These are phyloP conservation scores for Citrus maxima DNA, from an alignment of 345 rosid species.

Conservation along the genomic window DNA sequence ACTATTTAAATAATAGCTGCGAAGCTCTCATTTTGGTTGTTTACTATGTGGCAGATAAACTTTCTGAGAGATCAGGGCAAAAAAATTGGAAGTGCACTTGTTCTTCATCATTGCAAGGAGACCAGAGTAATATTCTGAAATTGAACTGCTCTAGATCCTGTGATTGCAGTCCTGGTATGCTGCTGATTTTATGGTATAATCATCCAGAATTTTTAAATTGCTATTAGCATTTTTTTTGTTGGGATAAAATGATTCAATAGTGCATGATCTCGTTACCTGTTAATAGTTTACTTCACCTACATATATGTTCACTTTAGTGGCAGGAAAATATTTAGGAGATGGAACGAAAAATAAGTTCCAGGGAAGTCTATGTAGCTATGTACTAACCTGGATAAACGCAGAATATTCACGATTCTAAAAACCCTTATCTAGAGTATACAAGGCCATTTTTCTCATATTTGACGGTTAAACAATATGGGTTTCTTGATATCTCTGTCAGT, in stretches of 20 bases:
- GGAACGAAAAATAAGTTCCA: neutral
- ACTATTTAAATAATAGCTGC: neutral
- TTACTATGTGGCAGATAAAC: slow-evolving; percentile 38
- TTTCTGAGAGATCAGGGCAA: slow-evolving; percentile 38
- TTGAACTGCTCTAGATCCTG: slow-evolving; percentile 82
- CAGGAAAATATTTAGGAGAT: neutral
- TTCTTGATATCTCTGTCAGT: neutral
- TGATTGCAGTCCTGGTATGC: slow-evolving; percentile 72
- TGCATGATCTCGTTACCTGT: neutral
- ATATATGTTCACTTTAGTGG: neutral
- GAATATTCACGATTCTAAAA: neutral
- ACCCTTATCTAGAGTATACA: neutral
- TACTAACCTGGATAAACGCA: neutral
- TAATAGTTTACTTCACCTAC: neutral
- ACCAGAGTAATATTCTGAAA: slow-evolving; percentile 41
- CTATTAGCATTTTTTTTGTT: neutral
- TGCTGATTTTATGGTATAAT: slow-evolving; percentile 5
- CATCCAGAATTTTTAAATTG: neutral
- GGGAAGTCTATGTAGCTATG: neutral
- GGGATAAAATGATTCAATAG: neutral
- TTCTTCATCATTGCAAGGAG: slow-evolving; percentile 37
- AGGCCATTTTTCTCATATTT: neutral
- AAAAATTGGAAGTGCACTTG: slow-evolving; percentile 76
- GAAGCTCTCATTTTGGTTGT: slow-evolving; percentile 4
- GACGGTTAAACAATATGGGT: neutral